Percentiles rank a stretch among this genome's conserved stretches.
phyloP scores from a whole-genome alignment of 1,139 yeast species.

The Hansenula sp. region DNA sequence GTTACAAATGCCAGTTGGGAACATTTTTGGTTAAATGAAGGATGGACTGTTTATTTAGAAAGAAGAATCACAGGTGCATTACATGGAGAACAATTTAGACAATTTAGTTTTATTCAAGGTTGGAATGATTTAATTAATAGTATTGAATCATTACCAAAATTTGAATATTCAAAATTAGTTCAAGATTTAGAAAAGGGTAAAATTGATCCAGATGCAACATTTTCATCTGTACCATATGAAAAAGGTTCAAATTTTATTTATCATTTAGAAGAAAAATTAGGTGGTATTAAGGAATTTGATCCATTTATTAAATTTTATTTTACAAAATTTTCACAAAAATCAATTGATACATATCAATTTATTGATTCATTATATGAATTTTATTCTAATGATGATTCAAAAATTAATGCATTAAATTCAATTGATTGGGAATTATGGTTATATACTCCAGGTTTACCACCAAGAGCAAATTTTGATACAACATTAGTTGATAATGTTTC shows the following conservation, averaged over 20 bases:
- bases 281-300: slow-evolving; percentile 61
- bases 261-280: slow-evolving; percentile 62
- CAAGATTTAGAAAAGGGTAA: slow-evolving; percentile 60
- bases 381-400: slow-evolving; percentile 28
- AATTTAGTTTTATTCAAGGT: slow-evolving; percentile 81
- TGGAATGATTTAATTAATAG: slow-evolving; percentile 77
- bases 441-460: slow-evolving; percentile 81
- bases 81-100: slow-evolving; percentile 75
- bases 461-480: slow-evolving; percentile 77
- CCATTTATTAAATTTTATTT: slow-evolving; percentile 80
- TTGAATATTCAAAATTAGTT: slow-evolving; percentile 58
- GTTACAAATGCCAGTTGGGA: slow-evolving; percentile 92
- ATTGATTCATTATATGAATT: slow-evolving; percentile 70
- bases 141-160: slow-evolving; percentile 49
- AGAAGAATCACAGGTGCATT: slow-evolving; percentile 75
- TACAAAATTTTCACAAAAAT: slow-evolving; percentile 57
- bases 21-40: slow-evolving; percentile 93
- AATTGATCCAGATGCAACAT: slow-evolving; percentile 83
- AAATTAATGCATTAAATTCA: slow-evolving; percentile 47
- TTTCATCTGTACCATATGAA: slow-evolving; percentile 85
- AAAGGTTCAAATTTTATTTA: slow-evolving; percentile 81
- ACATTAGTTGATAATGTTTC: slow-evolving; percentile 72
- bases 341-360: slow-evolving; percentile 80
- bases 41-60: slow-evolving; percentile 92
- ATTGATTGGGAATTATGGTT: slow-evolving; percentile 89